Evolutionary conservation across 2,329 filamentous ascomycete species (phyloP).

Genomic region (Emericellopsis atlantica): DNA sequence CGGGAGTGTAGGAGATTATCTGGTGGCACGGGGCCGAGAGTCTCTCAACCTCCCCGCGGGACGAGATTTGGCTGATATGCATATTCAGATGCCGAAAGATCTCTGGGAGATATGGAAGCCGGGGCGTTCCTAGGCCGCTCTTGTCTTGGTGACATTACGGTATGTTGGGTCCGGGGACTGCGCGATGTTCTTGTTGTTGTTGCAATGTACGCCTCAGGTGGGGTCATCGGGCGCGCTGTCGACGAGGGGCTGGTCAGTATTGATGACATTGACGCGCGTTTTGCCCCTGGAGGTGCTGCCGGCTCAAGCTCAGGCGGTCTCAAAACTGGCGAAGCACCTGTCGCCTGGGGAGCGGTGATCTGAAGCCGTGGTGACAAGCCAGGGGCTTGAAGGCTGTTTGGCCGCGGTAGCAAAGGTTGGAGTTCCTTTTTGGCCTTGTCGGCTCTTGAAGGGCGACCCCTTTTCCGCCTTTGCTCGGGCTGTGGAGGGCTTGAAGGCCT

Average conservation of each 20-base stretch:
- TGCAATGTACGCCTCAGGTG: slow-evolving; percentile 2
- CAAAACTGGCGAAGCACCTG: not conserved
- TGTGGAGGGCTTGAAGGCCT: slow-evolving; percentile 3
- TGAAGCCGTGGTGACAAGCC: not conserved
- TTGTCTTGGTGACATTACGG: not conserved
- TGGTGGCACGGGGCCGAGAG: no score
- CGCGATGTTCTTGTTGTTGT: not conserved
- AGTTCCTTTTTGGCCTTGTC: slow-evolving; percentile 23
- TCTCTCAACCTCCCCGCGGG: no score
- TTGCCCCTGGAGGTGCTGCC: not conserved
- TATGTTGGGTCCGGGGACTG: not conserved
- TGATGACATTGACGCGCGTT: not conserved
- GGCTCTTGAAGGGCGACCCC: slow-evolving; percentile 30
- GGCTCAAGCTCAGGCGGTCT: not conserved
- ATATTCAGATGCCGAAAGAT: not conserved
- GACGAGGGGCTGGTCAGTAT: not conserved
- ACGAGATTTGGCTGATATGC: no score
- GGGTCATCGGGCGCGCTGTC: slow-evolving; percentile 1
- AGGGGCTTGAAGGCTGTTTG: slow-evolving; percentile 12
- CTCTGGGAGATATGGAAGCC: not conserved
- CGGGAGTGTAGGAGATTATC: no score
- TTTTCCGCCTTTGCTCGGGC: slow-evolving; percentile 20
- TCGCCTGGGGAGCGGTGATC: not conserved
- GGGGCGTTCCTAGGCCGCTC: not conserved
- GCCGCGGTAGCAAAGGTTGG: slow-evolving; percentile 17